Percentiles rank a stretch among this genome's conserved stretches.
Evolutionary conservation across 805 yeast species (phyloP).

Genomic region (Maudiozyma pseudohumilis): DNA sequence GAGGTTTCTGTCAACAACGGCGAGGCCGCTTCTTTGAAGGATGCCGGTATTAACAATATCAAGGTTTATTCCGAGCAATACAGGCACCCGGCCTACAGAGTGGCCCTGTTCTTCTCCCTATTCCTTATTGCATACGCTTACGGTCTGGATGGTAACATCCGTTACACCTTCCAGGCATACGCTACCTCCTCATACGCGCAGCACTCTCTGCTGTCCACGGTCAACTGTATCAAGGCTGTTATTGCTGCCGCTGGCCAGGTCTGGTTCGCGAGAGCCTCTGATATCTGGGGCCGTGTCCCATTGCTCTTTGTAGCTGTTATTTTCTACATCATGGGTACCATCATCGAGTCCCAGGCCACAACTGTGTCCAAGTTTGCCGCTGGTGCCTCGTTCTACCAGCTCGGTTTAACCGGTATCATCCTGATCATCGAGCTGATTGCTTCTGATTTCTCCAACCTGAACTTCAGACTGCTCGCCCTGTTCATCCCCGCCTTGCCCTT

Average conservation of each 20-base stretch:
- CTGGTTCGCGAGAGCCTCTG: constrained; percentile 45
- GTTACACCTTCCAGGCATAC: constrained; percentile 35
- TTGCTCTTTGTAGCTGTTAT: constrained; percentile 35
- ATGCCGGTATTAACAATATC: constrained; percentile 43
- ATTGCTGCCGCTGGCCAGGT: constrained; percentile 52
- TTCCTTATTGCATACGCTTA: constrained; percentile 51
- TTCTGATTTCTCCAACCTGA: constrained; percentile 53
- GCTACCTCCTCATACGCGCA: constrained; percentile 43
- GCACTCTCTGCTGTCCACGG: constrained; percentile 44
- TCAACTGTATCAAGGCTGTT: constrained; percentile 44
- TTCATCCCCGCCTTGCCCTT: constrained; percentile 59
- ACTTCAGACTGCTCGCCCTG: constrained; percentile 53
- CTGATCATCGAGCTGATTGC: constrained; percentile 45
- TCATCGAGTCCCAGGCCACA: constrained; percentile 45
- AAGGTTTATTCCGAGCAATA: constrained; percentile 48
- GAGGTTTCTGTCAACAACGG: neutral
- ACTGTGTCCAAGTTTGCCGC: constrained; percentile 43
- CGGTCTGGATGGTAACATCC: constrained; percentile 44
- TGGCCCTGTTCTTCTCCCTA: constrained; percentile 37
- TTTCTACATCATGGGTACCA: constrained; percentile 44
- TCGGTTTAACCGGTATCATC: constrained; percentile 51
- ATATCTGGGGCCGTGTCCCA: constrained; percentile 47
- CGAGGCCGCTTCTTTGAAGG: constrained; percentile 2
- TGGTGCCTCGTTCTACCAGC: constrained; percentile 39
- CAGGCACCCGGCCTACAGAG: constrained; percentile 47